Evolutionary conservation across 768 basidiomycete genomes (phyloP).

Genomic region (Brasilioporus rufonigricans): DNA sequence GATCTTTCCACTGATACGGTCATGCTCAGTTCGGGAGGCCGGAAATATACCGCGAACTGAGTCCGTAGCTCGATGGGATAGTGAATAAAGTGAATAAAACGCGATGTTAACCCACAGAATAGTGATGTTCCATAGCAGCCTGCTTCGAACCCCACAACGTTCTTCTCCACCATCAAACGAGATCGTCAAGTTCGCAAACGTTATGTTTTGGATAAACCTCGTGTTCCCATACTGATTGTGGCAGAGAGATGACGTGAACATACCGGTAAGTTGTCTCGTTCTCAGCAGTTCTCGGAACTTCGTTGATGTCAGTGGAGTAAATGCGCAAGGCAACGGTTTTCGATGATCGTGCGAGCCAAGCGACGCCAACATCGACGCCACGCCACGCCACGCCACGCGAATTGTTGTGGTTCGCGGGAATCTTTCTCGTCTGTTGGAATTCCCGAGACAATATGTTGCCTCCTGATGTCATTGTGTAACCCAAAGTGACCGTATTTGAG

Average conservation of each 20-base stretch:
- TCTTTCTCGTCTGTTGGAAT: background rate
- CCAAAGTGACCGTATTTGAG: background rate
- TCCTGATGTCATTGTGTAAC: background rate
- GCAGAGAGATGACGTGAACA: constrained; percentile 1
- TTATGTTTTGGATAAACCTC: constrained; percentile 1
- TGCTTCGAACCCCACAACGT: constrained; percentile 26
- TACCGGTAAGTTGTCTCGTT: background rate
- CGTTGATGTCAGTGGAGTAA: constrained; percentile 1
- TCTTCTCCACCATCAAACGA: constrained; percentile 21
- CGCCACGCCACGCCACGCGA: constrained; percentile 1
- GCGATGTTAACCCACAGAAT: background rate
- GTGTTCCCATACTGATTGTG: constrained; percentile 9
- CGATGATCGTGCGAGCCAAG: constrained; percentile 6
- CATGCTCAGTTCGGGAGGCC: background rate
- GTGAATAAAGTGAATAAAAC: background rate
- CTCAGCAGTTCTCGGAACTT: background rate
- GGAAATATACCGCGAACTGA: background rate
- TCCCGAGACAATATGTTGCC: background rate
- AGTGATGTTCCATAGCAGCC: constrained; percentile 10
- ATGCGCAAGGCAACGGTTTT: background rate
- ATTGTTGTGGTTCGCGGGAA: constrained; percentile 16
- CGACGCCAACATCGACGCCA: background rate
- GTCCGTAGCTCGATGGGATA: constrained; percentile 3
- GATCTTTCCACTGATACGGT: constrained; percentile 2
- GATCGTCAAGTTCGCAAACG: constrained; percentile 11